A percentile compares a stretch with the other conserved stretches of the same genome.
These are phyloP conservation scores for Phylloporus sp. DNA, from an alignment of 1,284 basidiomycete species.

Conservation along the genomic window DNA sequence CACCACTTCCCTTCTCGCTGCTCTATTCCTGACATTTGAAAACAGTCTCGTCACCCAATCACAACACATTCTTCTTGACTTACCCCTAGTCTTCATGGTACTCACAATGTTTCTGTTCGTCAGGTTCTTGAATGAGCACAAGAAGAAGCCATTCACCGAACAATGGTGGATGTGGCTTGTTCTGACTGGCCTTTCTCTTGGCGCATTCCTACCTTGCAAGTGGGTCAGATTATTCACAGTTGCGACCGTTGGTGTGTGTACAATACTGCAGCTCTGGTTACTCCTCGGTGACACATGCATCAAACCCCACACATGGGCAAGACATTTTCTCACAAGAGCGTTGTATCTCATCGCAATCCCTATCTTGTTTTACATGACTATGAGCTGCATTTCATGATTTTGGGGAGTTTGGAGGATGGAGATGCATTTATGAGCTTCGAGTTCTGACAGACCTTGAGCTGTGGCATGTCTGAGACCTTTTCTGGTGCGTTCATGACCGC, in stretches of 20 bases:
- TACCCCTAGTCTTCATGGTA: constrained; percentile 95
- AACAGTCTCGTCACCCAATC: constrained; percentile 97
- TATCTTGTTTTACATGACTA: constrained; percentile 88
- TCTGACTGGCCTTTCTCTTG: constrained; percentile 89
- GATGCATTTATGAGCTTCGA: constrained; percentile 99
- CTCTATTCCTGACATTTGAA: constrained; percentile 94
- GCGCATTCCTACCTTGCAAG: constrained; percentile 93
- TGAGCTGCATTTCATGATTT: constrained; percentile 92
- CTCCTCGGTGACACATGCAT: constrained; percentile 89
- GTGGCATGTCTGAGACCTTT: constrained; percentile 91
- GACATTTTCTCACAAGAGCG: constrained; percentile 89
- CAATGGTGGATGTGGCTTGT: constrained; percentile 94
- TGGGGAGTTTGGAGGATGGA: constrained; percentile 91
- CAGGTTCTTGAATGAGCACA: constrained; percentile 91
- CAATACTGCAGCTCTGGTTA: constrained; percentile 88
- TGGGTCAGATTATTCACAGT: constrained; percentile 99
- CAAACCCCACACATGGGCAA: constrained; percentile 73
- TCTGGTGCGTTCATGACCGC: constrained; percentile 64
- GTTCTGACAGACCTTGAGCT: constrained; percentile 95
- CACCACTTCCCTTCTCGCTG: constrained; percentile 88
- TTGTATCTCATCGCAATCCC: constrained; percentile 90
- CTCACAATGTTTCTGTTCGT: constrained; percentile 88
- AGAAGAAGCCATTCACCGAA: constrained; percentile 77
- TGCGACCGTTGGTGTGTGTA: constrained; percentile 88
- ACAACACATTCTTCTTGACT: constrained; percentile 95